These are phyloP conservation scores for Platanus orientalis DNA, from an alignment of 164 flowering plant genomes.

Conservation along the genomic window DNA sequence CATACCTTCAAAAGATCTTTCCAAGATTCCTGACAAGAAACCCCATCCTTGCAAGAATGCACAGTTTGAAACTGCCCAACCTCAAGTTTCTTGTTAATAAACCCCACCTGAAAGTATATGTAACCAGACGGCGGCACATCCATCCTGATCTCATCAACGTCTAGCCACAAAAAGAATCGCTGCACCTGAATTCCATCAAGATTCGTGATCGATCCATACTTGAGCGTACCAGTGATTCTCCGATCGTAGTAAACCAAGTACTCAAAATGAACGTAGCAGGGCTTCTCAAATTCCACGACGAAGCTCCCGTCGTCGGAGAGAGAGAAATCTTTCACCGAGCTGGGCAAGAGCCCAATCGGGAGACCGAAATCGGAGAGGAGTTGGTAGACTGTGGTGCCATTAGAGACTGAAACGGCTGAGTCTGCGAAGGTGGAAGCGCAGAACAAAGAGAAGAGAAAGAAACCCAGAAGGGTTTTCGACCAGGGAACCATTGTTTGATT, in stretches of 20 bases:
- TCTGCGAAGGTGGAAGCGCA: background rate
- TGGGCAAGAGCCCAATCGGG: slow-evolving; percentile 76
- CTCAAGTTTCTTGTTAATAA: no score
- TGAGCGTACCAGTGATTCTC: no score
- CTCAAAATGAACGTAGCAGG: slow-evolving; percentile 76
- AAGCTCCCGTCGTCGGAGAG: slow-evolving; percentile 56
- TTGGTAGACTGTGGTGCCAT: slow-evolving; percentile 46
- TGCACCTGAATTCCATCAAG: no score
- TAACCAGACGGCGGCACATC: slow-evolving; percentile 73
- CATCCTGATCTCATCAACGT: no score
- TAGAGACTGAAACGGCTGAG: background rate
- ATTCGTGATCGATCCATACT: no score
- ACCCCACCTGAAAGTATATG: slow-evolving; percentile 75
- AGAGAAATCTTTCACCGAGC: slow-evolving; percentile 45
- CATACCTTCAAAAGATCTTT: no score
- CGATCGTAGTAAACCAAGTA: no score
- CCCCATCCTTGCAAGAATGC: slow-evolving; percentile 43
- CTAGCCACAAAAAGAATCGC: slow-evolving; percentile 77
- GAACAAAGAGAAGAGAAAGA: background rate
- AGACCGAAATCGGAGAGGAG: slow-evolving; percentile 66
- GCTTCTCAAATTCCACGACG: slow-evolving; percentile 38
- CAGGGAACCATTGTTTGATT: no score
- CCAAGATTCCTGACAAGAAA: background rate
- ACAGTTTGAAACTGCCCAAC: slow-evolving; percentile 57
- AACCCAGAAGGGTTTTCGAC: no score